Conservation (phyloP, 2,329 filamentous ascomycete genomes). For the Cercospora sp. region DNA sequence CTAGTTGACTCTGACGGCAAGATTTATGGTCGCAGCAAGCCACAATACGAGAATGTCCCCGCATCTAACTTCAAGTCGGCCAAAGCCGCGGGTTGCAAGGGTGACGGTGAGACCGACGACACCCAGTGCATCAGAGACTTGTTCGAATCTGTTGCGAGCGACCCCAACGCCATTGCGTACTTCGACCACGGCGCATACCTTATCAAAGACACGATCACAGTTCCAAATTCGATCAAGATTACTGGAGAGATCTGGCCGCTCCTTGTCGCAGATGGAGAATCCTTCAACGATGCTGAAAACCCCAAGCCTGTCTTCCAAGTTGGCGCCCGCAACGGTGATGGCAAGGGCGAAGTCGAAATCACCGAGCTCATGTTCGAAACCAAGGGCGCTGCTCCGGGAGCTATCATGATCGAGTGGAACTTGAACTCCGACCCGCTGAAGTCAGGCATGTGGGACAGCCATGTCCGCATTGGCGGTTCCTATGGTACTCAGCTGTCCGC, state of each 20-base stretch:
- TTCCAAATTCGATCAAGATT: constrained; percentile 69
- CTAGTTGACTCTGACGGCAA: constrained; percentile 67
- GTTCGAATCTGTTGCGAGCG: constrained; percentile 64
- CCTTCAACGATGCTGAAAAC: constrained; percentile 72
- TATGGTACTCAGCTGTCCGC: constrained; percentile 78
- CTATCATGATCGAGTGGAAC: constrained; percentile 92
- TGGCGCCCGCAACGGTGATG: constrained; percentile 64
- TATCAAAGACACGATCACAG: constrained; percentile 60
- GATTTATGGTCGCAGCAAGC: constrained; percentile 82
- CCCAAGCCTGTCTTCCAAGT: constrained; percentile 85
- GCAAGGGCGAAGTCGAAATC: constrained; percentile 80
- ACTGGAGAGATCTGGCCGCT: constrained; percentile 90
- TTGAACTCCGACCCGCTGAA: constrained; percentile 67
- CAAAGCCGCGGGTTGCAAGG: constrained; percentile 77
- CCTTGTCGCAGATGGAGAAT: constrained; percentile 74
- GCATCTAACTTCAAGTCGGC: constrained; percentile 77
- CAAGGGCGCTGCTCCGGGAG: constrained; percentile 77
- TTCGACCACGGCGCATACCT: constrained; percentile 66
- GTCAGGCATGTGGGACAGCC: constrained; percentile 90
- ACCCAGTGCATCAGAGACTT: constrained; percentile 79
- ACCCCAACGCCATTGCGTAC: constrained; percentile 59
- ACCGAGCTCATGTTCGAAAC: constrained; percentile 85
- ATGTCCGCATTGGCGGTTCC: constrained; percentile 86
- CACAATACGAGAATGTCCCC: constrained; percentile 74
- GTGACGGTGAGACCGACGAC: constrained; percentile 85